Evolutionary conservation across 352 stramenopile genomes (phyloP).

Genomic region (Phytophthora pini): DNA sequence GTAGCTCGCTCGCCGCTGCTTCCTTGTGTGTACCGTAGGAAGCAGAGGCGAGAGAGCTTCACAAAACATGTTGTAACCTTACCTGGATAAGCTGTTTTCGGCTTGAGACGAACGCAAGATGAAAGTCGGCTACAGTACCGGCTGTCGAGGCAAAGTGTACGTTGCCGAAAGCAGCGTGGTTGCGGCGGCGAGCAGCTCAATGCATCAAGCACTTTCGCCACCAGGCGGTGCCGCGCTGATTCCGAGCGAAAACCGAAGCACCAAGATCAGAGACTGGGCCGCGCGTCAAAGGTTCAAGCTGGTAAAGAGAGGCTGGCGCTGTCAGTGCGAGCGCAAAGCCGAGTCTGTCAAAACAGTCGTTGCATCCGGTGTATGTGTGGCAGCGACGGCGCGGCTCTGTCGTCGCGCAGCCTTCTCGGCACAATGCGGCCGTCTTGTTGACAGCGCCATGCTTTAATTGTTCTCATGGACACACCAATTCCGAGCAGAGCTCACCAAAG

Average conservation of each 20-base stretch:
- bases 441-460: not conserved
- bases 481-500: no score
- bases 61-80: no score
- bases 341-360: slow-evolving; percentile 11
- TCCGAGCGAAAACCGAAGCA: slow-evolving; percentile 13
- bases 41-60: no score
- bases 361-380: slow-evolving; percentile 3
- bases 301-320: slow-evolving; percentile 20
- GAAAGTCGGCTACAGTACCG: not conserved
- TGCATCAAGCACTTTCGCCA: not conserved
- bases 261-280: slow-evolving; percentile 25
- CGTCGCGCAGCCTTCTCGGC: slow-evolving; percentile 2
- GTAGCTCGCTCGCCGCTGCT: slow-evolving; percentile 8
- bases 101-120: slow-evolving; percentile 4
- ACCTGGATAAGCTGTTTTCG: not conserved
- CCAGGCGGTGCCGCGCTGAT: slow-evolving; percentile 18
- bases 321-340: slow-evolving; percentile 25
- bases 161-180: not conserved
- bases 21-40: not conserved
- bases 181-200: not conserved
- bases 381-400: not conserved
- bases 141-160: slow-evolving; percentile 16
- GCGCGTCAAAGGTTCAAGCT: slow-evolving; percentile 28
- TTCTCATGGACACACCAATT: no score
- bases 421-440: slow-evolving; percentile 11